Conservation (phyloP, 164 flowering plant species). For the Macadamia integrifolia region DNA sequence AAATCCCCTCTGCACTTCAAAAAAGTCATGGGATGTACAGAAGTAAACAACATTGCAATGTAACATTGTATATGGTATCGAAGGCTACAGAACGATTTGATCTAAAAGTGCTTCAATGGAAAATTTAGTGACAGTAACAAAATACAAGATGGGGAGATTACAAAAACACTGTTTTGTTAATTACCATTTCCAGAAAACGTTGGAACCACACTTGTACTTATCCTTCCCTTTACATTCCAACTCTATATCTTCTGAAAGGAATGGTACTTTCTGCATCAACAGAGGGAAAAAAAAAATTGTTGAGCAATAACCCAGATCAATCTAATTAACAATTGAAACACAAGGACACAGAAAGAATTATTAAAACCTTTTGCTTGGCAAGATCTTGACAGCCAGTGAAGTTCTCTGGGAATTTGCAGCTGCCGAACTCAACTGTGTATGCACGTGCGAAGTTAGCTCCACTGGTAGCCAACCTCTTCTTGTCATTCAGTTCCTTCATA, state of each 20-base stretch:
- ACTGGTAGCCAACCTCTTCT: slow-evolving; percentile 94
- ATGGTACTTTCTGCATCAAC: slow-evolving; percentile 83
- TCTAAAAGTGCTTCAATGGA: slow-evolving; percentile 3
- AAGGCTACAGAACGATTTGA: slow-evolving; percentile 5
- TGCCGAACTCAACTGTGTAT: slow-evolving; percentile 83
- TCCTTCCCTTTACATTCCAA: slow-evolving; percentile 95
- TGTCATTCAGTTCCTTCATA: slow-evolving; percentile 83
- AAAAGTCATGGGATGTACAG: neutral
- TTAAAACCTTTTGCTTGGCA: slow-evolving; percentile 86
- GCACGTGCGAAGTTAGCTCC: slow-evolving; percentile 98
- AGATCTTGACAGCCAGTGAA: slow-evolving; percentile 99
- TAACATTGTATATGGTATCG: neutral
- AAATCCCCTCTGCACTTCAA: neutral
- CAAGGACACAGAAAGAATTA: neutral
- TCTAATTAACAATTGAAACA: neutral
- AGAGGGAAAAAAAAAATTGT: neutral
- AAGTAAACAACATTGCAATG: neutral
- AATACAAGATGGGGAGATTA: slow-evolving; percentile 22
- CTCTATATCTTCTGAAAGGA: slow-evolving; percentile 63
- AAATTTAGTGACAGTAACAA: slow-evolving; percentile 6
- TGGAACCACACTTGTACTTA: slow-evolving; percentile 94
- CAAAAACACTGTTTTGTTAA: slow-evolving; percentile 4
- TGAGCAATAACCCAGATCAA: neutral
- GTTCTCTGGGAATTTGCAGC: slow-evolving; percentile 98
- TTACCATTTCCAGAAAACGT: slow-evolving; percentile 98